A percentile compares a stretch with the other conserved stretches of the same genome.
phyloP scores from a whole-genome alignment of 106 monocot genomes.

The Dioscorea alata region DNA sequence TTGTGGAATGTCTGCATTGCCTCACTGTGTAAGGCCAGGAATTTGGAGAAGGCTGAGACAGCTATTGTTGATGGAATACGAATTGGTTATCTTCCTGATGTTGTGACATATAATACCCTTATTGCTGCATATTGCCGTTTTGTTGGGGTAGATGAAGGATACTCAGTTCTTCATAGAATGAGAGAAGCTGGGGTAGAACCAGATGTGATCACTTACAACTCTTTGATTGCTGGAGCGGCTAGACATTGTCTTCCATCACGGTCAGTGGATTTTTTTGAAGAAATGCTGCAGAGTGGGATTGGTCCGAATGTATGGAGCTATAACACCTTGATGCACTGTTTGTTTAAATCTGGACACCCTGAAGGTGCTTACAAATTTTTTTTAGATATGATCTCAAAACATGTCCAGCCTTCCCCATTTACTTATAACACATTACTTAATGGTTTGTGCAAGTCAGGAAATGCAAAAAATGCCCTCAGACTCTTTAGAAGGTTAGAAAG shows the following conservation, averaged over 20 bases:
- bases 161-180: conserved; percentile 48
- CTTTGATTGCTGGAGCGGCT: conserved; percentile 53
- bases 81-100: conserved; percentile 68
- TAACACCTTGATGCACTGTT: conserved; percentile 72
- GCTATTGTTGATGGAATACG: conserved; percentile 66
- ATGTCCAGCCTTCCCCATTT: conserved; percentile 39
- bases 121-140: conserved; percentile 53
- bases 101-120: conserved; percentile 75
- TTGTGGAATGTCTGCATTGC: conserved; percentile 67
- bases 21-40: conserved; percentile 60
- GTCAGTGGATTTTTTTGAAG: conserved; percentile 54
- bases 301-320: conserved; percentile 66
- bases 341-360: conserved; percentile 63
- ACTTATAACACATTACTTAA: conserved; percentile 81
- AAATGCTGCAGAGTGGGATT: conserved; percentile 62
- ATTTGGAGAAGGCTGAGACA: conserved; percentile 58
- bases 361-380: conserved; percentile 55
- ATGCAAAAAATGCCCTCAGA: conserved; percentile 43
- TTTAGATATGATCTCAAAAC: conserved; percentile 42
- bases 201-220: conserved; percentile 74
- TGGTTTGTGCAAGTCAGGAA: conserved; percentile 70
- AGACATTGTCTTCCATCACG: conserved; percentile 16
- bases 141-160: conserved; percentile 42
- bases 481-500: conserved; percentile 50
- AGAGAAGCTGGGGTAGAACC: conserved; percentile 54